Base-by-base conservation (phyloP, 768 basidiomycete species). In the Mycena epipterygia region DNA sequence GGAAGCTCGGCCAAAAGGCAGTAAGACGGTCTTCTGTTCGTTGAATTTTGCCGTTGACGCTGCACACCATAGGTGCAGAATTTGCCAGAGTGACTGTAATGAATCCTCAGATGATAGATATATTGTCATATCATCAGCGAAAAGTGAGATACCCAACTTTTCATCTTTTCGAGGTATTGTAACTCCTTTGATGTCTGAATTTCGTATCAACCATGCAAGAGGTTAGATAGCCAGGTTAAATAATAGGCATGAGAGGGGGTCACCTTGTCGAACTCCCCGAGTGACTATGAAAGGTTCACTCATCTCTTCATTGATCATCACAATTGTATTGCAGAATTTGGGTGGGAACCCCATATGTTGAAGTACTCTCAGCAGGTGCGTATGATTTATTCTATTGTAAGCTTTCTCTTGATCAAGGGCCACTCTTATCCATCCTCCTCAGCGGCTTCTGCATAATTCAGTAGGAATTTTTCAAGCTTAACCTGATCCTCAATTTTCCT, bases 191-290 rank as follows among this genome's bases (percentile, higher is more conserved):
- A 57, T 35, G 2, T 57, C 19, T 57, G 55, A 57, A 27, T 27
- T 27, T 14, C 55, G 55, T 57, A 57, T 57, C 23, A 57, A 16
- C 23, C 35, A 57, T 0, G 82, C 57, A 1, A 60, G 44, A 23
- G 59, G 59, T 19, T 46, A 42, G 41, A 60, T 60, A 4, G 59
- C 42, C 80, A 84, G 35, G 66, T 85, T 78, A 48, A 83, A 85
- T 0, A 84, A 69, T 81, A 83, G 84, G 73, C 0, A n/a, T n/a
- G n/a, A n/a, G n/a, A n/a, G n/a, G n/a, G 81, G 82, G 70, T 84
- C 81, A 0, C 82, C 83, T 71, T 83, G 82, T 2, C 76, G 25
- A 14, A 70, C 46, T 16, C 25, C 46, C 23, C 46, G 46, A 16
- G 46, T 48, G 4, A 48, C 46, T 48, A 48, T 27, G 59, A 33